Evolutionary conservation across 371 early-diverging fungal genomes (phyloP).

Genomic region (Rhizomucor pusillus): DNA sequence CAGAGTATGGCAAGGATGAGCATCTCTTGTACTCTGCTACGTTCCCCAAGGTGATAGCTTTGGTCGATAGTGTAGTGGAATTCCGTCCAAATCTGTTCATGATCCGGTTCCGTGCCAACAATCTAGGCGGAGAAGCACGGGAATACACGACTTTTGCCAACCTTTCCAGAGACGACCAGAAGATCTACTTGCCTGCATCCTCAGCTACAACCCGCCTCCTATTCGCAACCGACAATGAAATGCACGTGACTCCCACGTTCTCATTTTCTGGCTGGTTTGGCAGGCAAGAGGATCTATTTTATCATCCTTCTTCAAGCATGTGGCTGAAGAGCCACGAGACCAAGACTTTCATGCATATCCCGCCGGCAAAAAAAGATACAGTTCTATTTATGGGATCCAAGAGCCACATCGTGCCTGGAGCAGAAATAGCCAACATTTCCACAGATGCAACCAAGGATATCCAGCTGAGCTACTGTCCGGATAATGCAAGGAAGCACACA

Average conservation of each 20-base stretch:
- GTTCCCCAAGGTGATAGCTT: constrained; percentile 46
- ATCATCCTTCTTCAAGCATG: constrained; percentile 35
- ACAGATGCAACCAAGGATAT: constrained; percentile 3
- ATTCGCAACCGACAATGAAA: constrained; percentile 35
- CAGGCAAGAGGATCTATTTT: constrained; percentile 24
- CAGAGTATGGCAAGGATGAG: constrained; percentile 39
- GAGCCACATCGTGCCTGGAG: constrained; percentile 48
- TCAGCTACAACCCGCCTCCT: constrained; percentile 19
- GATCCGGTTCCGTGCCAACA: constrained; percentile 30
- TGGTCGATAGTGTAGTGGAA: constrained; percentile 40
- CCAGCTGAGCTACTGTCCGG: constrained; percentile 14
- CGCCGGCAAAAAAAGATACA: constrained; percentile 11
- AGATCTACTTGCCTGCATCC: constrained; percentile 32
- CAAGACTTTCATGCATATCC: constrained; percentile 46
- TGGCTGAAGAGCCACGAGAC: constrained; percentile 39
- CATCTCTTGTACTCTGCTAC: constrained; percentile 39
- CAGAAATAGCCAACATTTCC: constrained; percentile 23
- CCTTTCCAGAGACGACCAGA: constrained; percentile 41
- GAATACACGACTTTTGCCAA: constrained; percentile 47
- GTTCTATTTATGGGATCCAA: constrained; percentile 33
- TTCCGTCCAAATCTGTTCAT: constrained; percentile 41
- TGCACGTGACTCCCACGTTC: constrained; percentile 27
- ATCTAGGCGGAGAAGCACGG: constrained; percentile 9
- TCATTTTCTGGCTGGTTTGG: constrained; percentile 11
- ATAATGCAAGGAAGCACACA: constrained; percentile 24